A percentile compares a stretch with the other conserved stretches of the same genome.
These are phyloP conservation scores for Nothomitra cinnamomea DNA, from an alignment of 2,329 filamentous ascomycete genomes.

Conservation along the genomic window DNA sequence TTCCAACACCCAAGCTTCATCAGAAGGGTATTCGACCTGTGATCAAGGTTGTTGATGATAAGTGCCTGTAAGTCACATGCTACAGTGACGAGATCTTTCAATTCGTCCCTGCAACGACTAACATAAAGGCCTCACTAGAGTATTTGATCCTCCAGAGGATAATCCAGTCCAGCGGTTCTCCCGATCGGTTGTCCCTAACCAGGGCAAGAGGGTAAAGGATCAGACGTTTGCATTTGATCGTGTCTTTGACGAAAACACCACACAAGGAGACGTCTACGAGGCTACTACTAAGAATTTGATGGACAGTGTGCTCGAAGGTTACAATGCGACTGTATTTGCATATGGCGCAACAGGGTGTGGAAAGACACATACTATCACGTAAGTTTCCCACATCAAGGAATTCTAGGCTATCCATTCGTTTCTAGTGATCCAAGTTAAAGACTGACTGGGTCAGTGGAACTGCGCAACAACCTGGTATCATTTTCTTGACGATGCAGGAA, in stretches of 20 bases:
- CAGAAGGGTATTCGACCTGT: constrained; percentile 79
- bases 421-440: neutral
- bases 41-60: constrained; percentile 91
- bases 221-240: constrained; percentile 94
- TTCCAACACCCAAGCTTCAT: constrained; percentile 66
- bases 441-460: constrained; percentile 39
- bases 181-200: constrained; percentile 55
- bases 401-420: neutral
- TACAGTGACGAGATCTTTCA: neutral
- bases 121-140: constrained; percentile 33
- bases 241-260: constrained; percentile 90
- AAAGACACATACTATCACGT: constrained; percentile 87
- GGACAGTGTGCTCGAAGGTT: constrained; percentile 89
- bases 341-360: constrained; percentile 96
- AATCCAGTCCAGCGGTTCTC: constrained; percentile 80
- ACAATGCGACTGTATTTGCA: constrained; percentile 97
- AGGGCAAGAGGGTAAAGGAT: constrained; percentile 84
- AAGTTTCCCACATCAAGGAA: constrained; percentile 4
- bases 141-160: constrained; percentile 95
- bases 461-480: constrained; percentile 83
- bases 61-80: constrained; percentile 62
- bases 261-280: constrained; percentile 89
- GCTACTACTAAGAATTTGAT: constrained; percentile 77
- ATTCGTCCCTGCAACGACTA: neutral
- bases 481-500: constrained; percentile 98